Evolutionary conservation across 306 rosid species (phyloP), one percentile per base, ranked within the genome.

Genomic region (Benincasa hispida): DNA sequence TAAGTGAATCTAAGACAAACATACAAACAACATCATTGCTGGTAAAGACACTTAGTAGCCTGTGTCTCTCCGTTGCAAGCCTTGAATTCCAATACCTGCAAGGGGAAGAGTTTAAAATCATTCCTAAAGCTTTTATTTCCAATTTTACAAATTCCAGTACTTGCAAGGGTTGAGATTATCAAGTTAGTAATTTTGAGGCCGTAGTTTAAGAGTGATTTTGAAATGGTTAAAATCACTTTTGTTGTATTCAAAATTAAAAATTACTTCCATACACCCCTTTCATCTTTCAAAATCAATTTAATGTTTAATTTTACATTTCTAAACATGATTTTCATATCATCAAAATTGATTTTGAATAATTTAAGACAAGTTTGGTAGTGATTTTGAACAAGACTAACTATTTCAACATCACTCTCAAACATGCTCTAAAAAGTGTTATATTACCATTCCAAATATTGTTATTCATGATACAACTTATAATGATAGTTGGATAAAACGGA

Each of bases 11-110:
- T 13, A 70, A 81, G 84, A 54, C 25, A 78, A 57, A 84, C 96
- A 70, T 94, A 91, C 98, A 94, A 62, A 94, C 83, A 59, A 94
- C 96, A 83, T 94, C 97, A 4, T 74, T 80, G 74, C 76, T 77
- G 56, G 89, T 81, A 86, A 94, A 91, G 67, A 93, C 83, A 80
- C 84, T 85, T 62, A 91, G 62, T 57, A 94, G 96, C 85, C 93
- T 84, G 81, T 88, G 95, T 79, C 97, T 85, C 87, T 94, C 98
- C 15, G 96, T 94, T 65, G 89, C 93, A 80, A 91, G 97, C 89
- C 96, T 90, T 45, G 96, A 90, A 82, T 85, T 94, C 96, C 98
- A 94, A 82, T 94, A 91, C 79, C 98, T 94, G 95, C 87, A 76
- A 41, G 66, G 67, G 73, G 66, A 79, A 76, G 41, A 84, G 62